Base-by-base conservation (phyloP, 371 early-diverging fungal species). In the Dinochytrium kinnereticum region DNA sequence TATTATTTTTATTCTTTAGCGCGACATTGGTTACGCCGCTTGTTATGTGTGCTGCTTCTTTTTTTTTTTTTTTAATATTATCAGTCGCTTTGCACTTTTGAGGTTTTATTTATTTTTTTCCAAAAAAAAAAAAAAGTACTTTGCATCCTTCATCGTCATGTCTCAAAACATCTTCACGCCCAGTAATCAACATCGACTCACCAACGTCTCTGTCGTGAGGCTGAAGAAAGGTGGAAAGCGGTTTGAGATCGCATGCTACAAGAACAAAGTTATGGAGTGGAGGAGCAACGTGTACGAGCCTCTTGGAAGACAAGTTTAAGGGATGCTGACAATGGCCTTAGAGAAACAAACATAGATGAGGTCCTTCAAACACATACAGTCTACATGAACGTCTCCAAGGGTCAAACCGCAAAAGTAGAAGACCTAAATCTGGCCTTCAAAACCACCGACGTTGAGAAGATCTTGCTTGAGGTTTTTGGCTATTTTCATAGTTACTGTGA, bases 231-330 rank as follows among this genome's bases (percentile, higher is more conserved):
- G 96, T 33, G 99, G 99, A 51, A 97, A 95, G 81, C 91, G 86
- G 28, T 99, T 98, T 73, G 99, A 99, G 80, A 86, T 99, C 24
- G 99, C 99, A 10, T 96, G 98, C 81, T 98, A 98, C 84, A 97
- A 96, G 81, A 99, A 99, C 90, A 98, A 99, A 85, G 96, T 97
- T n/a, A 82, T 94, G 77, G 97, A 98, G 81, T 98, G 96, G 95
- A 87, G 98, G 38, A 92, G 85, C 44, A 92, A 93, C 65, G 92
- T 96, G 94, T 96, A 26, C 19, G 34, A 84, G 90, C 74, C 5
- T 10, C 36, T 64, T 15, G 7, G 57, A 13, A 30, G 28, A 50
- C 19, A 40, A 40, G 37, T 65, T 33, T n/a, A n/a, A n/a, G n/a
- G n/a, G n/a, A n/a, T 19, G 2, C 17, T 30, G 44, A 65, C 37